Evolutionary conservation across 352 stramenopile species (phyloP).

Genomic region (Pythium aristosporum): DNA sequence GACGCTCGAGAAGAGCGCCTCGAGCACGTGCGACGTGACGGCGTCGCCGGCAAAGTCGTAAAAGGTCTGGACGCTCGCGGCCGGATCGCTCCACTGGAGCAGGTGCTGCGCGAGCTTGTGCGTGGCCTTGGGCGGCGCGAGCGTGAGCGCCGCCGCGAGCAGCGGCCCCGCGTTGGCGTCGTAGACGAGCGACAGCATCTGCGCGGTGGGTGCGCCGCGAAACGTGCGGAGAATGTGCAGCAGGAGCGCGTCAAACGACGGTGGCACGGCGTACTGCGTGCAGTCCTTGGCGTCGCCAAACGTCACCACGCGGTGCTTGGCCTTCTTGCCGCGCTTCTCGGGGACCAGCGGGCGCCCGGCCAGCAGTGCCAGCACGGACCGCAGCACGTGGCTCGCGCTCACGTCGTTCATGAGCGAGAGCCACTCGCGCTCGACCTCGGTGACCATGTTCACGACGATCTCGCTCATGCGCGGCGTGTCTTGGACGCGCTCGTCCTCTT

Average conservation of each 20-base stretch:
- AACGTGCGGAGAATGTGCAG: constrained; percentile 45
- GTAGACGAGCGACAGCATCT: constrained; percentile 65
- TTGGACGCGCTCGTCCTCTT: constrained; percentile 60
- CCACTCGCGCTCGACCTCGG: constrained; percentile 78
- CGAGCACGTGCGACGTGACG: constrained; percentile 77
- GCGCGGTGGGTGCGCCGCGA: constrained; percentile 34
- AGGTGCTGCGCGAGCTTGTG: constrained; percentile 60
- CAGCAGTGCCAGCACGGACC: constrained; percentile 65
- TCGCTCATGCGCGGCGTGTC: constrained; percentile 65
- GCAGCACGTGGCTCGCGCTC: constrained; percentile 81
- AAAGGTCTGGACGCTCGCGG: constrained; percentile 46
- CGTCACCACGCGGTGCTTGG: constrained; percentile 66
- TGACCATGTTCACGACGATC: constrained; percentile 71
- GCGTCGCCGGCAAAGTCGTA: constrained; percentile 70
- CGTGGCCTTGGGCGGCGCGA: constrained; percentile 48
- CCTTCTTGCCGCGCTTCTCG: constrained; percentile 83
- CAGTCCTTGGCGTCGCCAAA: constrained; percentile 60
- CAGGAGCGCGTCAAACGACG: constrained; percentile 58
- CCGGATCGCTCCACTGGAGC: constrained; percentile 70
- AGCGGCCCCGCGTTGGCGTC: constrained; percentile 75
- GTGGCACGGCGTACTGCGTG: constrained; percentile 43
- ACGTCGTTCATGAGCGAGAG: constrained; percentile 86
- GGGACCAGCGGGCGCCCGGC: constrained; percentile 60
- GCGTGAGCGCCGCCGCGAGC: constrained; percentile 58
- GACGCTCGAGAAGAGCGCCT: constrained; percentile 57